Evolutionary conservation across 2,329 filamentous ascomycete species (phyloP).

Genomic region (Colletotrichum sp.): DNA sequence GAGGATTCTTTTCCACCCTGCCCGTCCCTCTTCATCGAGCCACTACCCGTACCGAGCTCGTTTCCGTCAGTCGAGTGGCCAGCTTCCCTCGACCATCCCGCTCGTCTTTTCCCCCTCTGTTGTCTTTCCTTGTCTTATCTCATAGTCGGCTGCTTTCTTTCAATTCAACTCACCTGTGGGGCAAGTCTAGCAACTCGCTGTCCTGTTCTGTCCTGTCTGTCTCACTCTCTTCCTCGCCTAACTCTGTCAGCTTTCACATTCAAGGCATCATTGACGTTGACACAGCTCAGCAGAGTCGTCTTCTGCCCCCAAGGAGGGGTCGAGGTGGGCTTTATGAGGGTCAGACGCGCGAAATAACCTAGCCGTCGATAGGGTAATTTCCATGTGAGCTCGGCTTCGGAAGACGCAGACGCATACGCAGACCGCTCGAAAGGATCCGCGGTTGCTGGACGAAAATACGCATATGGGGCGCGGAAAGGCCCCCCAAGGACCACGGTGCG

Average conservation of each 20-base stretch:
- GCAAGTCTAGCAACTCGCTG: neutral
- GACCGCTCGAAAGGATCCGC: slow-evolving; percentile 4
- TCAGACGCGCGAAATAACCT: neutral
- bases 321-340: neutral
- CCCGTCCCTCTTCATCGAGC: neutral
- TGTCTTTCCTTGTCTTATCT: neutral
- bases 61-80: neutral
- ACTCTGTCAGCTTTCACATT: slow-evolving; percentile 17
- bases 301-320: neutral
- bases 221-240: neutral
- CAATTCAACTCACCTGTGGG: neutral
- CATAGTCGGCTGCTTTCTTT: slow-evolving; percentile 3
- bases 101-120: neutral
- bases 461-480: neutral
- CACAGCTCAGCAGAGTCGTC: neutral
- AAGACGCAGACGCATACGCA: neutral
- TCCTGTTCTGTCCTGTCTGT: neutral
- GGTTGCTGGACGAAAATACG: neutral
- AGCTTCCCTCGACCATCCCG: neutral
- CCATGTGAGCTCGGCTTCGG: neutral
- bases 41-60: neutral
- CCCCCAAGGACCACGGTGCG: neutral
- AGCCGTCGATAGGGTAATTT: neutral
- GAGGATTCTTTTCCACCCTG: neutral
- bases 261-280: neutral